phyloP scores from a whole-genome alignment of 2,329 filamentous ascomycete genomes.

The Nemania sp. region DNA sequence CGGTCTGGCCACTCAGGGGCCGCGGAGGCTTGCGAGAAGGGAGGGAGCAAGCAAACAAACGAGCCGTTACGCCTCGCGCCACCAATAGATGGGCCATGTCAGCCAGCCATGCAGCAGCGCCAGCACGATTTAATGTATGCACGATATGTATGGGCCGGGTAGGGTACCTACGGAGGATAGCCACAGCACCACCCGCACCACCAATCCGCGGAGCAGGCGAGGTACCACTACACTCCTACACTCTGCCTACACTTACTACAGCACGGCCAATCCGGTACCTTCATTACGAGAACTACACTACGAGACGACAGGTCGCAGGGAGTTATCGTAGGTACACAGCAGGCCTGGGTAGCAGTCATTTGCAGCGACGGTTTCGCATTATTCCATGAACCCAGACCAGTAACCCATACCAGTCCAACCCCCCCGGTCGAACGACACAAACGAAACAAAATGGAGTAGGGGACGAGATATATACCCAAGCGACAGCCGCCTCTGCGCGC shows the following conservation, averaged over 20 bases:
- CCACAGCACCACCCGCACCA: background rate
- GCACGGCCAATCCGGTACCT: background rate
- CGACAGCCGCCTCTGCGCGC: conserved; percentile 35
- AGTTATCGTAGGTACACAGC: no score
- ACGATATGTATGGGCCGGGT: conserved; percentile 1
- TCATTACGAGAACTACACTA: no score
- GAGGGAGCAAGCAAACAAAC: conserved; percentile 9
- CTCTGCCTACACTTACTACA: background rate
- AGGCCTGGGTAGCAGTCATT: background rate
- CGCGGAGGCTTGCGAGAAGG: conserved; percentile 4
- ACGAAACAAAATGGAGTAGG: conserved; percentile 24
- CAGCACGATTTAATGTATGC: conserved; percentile 3
- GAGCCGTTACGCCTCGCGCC: conserved; percentile 22
- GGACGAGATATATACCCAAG: conserved; percentile 34
- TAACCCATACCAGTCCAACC: background rate
- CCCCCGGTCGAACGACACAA: conserved; percentile 20
- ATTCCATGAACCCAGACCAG: conserved; percentile 3
- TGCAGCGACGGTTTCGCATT: conserved; percentile 15
- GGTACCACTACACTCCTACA: no score
- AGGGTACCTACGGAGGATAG: background rate
- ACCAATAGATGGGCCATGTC: conserved; percentile 24
- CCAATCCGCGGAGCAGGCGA: no score
- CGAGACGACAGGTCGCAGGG: background rate
- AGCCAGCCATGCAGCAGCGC: conserved; percentile 12
- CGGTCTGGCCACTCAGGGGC: conserved; percentile 13